Percentiles rank a stretch among this genome's conserved stretches.
Conservation (phyloP, 1,284 basidiomycete species). For the Trametes pubescens region DNA sequence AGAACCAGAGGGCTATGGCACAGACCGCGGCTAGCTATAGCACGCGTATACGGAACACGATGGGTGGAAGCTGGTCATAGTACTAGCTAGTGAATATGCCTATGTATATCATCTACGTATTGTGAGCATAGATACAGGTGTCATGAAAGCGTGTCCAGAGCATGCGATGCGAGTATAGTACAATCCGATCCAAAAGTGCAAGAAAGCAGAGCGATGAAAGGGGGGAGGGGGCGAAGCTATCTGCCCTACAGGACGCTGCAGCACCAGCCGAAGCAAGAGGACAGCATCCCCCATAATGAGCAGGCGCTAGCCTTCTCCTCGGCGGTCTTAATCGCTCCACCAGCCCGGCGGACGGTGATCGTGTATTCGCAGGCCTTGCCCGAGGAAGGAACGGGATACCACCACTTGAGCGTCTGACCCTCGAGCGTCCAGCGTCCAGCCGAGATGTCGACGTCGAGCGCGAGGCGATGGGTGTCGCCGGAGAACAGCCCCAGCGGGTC, state of each 20-base stretch:
- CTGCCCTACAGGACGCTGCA: conserved; percentile 30
- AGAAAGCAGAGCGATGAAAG: conserved; percentile 3
- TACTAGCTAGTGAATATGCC: too few species aligned
- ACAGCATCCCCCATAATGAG: conserved; percentile 17
- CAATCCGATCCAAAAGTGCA: conserved; percentile 11
- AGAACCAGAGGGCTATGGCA: not conserved
- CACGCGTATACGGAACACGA: not conserved
- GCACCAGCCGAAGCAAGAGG: conserved; percentile 22
- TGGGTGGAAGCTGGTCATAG: too few species aligned
- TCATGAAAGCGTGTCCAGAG: conserved; percentile 7
- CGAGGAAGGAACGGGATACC: conserved; percentile 72
- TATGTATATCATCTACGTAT: not conserved
- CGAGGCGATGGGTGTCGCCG: conserved; percentile 38
- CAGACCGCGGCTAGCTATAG: not conserved
- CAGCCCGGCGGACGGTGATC: conserved; percentile 69
- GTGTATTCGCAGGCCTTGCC: conserved; percentile 62
- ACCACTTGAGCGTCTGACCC: conserved; percentile 86
- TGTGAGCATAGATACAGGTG: not conserved
- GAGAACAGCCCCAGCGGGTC: conserved; percentile 20
- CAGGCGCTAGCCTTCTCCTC: conserved; percentile 17
- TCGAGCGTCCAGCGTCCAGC: conserved; percentile 73
- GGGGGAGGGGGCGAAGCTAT: not conserved
- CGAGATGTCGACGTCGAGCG: conserved; percentile 63
- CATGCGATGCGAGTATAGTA: conserved; percentile 7
- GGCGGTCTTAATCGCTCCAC: conserved; percentile 62